These are phyloP conservation scores for Penicillium sp. DNA, from an alignment of 2,329 filamentous ascomycete genomes.

Conservation along the genomic window DNA sequence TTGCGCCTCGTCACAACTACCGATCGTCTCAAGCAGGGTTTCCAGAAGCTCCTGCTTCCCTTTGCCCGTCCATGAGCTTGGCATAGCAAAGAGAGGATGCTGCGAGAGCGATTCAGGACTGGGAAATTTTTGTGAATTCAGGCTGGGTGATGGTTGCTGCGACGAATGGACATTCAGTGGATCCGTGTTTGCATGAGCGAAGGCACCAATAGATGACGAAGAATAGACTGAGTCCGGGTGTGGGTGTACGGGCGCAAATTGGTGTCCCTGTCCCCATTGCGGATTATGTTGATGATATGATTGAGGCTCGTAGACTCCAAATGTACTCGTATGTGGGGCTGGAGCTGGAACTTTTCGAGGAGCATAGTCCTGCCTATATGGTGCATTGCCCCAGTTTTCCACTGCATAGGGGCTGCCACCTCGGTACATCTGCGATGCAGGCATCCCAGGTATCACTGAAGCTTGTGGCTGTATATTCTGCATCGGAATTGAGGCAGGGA, in stretches of 20 bases:
- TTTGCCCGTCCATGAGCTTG: constrained; percentile 24
- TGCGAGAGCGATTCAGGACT: not conserved
- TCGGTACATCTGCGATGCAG: not conserved
- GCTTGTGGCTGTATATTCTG: constrained; percentile 1
- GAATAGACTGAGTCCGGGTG: constrained; percentile 8
- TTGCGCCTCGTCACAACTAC: constrained; percentile 27
- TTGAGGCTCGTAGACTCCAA: not conserved
- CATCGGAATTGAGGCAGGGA: constrained; percentile 4
- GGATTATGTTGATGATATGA: constrained; percentile 4
- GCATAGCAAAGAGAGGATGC: not conserved
- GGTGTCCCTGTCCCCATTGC: constrained; percentile 4
- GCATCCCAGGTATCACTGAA: not conserved
- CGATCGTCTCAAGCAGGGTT: constrained; percentile 28
- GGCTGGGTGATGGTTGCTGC: not conserved
- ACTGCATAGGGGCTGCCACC: not conserved
- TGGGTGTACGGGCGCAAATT: not conserved
- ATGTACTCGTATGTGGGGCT: not conserved
- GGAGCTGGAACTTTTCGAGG: not conserved
- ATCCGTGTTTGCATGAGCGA: not conserved
- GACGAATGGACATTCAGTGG: not conserved
- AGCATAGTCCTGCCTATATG: not conserved
- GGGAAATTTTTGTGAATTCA: not conserved
- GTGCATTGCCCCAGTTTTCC: not conserved
- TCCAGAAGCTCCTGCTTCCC: constrained; percentile 27
- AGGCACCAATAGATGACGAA: not conserved